Percentiles rank a stretch among this genome's conserved stretches.
Evolutionary conservation across 225 moss, liverwort and hornwort genomes (phyloP).

Genomic region (Sphagnum contortum): DNA sequence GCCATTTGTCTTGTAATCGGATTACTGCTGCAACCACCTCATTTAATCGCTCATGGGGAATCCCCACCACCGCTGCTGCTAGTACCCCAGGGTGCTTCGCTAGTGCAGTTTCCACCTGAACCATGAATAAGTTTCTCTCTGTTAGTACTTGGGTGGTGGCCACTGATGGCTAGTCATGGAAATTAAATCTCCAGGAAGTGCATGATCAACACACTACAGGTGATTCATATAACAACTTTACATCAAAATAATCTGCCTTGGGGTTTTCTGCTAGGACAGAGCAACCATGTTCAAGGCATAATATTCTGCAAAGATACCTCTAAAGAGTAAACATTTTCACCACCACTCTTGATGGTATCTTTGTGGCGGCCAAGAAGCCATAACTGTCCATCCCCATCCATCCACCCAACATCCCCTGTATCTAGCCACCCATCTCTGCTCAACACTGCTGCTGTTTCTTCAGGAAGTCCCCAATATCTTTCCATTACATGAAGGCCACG

Average conservation of each 20-base stretch:
- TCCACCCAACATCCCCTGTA: conserved; percentile 89
- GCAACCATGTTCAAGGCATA: background rate
- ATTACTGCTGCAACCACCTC: conserved; percentile 84
- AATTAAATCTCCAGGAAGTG: background rate
- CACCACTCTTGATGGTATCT: conserved; percentile 90
- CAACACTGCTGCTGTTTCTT: conserved; percentile 46
- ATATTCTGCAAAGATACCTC: conserved; percentile 37
- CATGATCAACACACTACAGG: background rate
- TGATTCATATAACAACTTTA: background rate
- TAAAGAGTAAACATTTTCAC: conserved; percentile 86
- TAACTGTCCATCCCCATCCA: conserved; percentile 59
- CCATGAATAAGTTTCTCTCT: too few species aligned
- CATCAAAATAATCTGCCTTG: background rate
- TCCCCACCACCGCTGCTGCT: conserved; percentile 69
- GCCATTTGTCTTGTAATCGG: conserved; percentile 49
- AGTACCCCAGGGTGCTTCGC: conserved; percentile 65
- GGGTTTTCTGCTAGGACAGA: conserved; percentile 1
- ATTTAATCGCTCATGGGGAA: conserved; percentile 58
- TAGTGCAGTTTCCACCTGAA: conserved; percentile 76
- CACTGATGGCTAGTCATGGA: background rate
- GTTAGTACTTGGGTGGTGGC: too few species aligned
- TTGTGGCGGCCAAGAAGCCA: conserved; percentile 88
- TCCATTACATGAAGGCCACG: conserved; percentile 95
- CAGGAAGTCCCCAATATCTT: conserved; percentile 73
- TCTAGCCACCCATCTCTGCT: conserved; percentile 67